Conservation (phyloP, 1,284 basidiomycete genomes). For the Hymenochaete sp. region DNA sequence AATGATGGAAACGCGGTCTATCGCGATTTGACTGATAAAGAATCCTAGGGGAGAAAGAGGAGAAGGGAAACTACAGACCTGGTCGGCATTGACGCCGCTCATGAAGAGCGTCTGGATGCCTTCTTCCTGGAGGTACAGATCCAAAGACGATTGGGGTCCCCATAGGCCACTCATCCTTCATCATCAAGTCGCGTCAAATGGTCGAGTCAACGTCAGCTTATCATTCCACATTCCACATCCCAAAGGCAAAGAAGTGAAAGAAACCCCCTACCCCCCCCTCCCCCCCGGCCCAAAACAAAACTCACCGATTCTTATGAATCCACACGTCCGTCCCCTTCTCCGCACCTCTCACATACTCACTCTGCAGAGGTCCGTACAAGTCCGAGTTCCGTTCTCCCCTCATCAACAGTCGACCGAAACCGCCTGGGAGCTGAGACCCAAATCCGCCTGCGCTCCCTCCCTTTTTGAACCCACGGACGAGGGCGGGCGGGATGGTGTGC, state of each 20-base stretch:
- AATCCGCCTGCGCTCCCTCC: conserved; percentile 44
- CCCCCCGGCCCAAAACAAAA: too few relatives aligned
- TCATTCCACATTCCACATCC: neutral
- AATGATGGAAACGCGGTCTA: too few relatives aligned
- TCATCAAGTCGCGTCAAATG: neutral
- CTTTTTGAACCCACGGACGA: conserved; percentile 43
- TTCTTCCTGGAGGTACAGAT: conserved; percentile 52
- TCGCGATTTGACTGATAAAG: too few relatives aligned
- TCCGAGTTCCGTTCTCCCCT: conserved; percentile 44
- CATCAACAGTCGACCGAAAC: conserved; percentile 55
- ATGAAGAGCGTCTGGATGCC: conserved; percentile 56
- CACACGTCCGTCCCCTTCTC: conserved; percentile 52
- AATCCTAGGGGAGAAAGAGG: neutral
- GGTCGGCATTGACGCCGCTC: conserved; percentile 60
- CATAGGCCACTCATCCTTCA: conserved; percentile 58
- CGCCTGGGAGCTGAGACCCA: conserved; percentile 44
- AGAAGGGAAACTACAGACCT: conserved; percentile 31
- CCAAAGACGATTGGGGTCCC: conserved; percentile 51
- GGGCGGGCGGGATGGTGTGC: conserved; percentile 50
- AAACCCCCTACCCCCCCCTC: too few relatives aligned
- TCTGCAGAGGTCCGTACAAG: conserved; percentile 55
- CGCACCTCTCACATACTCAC: conserved; percentile 43
- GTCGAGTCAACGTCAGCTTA: neutral
- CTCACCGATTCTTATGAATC: conserved; percentile 64
- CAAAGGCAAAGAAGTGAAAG: too few relatives aligned